These are phyloP conservation scores for Wickerhamiella siamensis DNA, from an alignment of 805 yeast species.

Conservation along the genomic window DNA sequence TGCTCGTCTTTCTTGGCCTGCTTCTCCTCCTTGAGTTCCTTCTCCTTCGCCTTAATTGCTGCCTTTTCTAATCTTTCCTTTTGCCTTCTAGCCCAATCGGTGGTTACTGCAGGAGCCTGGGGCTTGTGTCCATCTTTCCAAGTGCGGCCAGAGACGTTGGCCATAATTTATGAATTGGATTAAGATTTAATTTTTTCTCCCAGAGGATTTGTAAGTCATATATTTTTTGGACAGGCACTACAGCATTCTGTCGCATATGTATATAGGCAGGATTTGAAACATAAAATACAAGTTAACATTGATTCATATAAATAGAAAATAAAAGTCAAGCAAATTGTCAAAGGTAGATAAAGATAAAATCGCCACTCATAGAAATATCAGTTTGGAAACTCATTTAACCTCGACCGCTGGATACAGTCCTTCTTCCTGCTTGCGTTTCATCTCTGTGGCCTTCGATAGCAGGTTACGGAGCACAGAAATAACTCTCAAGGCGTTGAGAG, in stretches of 20 bases:
- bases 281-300: no score
- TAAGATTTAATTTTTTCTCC: no score
- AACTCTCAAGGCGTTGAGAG: conserved; percentile 6
- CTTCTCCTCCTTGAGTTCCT: conserved; percentile 68
- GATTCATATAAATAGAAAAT: no score
- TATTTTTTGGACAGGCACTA: no score
- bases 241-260: no score
- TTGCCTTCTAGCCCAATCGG: conserved; percentile 53
- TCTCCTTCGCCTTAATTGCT: conserved; percentile 52
- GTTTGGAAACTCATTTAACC: not conserved
- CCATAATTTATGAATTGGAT: conserved; percentile 9
- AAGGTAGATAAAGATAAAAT: no score
- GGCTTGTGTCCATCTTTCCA: conserved; percentile 28
- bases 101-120: conserved; percentile 26
- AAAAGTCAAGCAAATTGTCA: no score
- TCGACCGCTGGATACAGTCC: not conserved
- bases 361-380: no score
- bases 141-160: conserved; percentile 24
- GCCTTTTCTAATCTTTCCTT: conserved; percentile 51
- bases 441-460: conserved; percentile 2
- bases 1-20: conserved; percentile 40
- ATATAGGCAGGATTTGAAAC: no score
- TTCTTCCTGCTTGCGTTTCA: not conserved
- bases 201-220: no score
- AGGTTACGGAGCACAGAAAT: conserved; percentile 4